Conservation (phyloP, 345 rosid species). For the Aquilaria malaccensis region DNA sequence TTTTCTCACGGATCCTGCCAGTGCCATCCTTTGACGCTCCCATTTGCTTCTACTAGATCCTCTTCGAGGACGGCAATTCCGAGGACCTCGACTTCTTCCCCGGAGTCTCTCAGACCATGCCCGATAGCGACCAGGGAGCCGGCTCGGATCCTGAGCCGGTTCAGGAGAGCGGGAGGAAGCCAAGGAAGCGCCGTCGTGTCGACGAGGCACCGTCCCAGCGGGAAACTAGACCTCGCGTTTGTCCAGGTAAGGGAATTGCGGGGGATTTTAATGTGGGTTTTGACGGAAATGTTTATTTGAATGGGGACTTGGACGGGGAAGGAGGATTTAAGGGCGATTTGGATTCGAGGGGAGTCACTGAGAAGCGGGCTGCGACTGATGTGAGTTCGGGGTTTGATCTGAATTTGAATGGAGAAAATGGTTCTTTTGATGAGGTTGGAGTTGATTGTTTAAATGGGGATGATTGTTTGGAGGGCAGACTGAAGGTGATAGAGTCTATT, state of each 20-base stretch:
- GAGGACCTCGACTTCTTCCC: constrained; percentile 50
- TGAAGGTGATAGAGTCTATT: constrained; percentile 36
- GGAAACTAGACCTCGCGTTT: constrained; percentile 8
- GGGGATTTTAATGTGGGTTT: constrained; percentile 19
- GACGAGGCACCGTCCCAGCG: constrained; percentile 22
- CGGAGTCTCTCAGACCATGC: constrained; percentile 33
- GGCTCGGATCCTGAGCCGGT: constrained; percentile 14
- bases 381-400: constrained; percentile 64
- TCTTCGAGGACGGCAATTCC: constrained; percentile 52
- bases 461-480: constrained; percentile 17
- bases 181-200: constrained; percentile 44
- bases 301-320: constrained; percentile 29
- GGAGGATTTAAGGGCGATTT: constrained; percentile 22
- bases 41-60: constrained; percentile 50
- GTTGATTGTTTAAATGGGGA: constrained; percentile 14
- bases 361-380: constrained; percentile 37
- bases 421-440: constrained; percentile 17
- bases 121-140: constrained; percentile 9
- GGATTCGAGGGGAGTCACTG: constrained; percentile 28
- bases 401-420: constrained; percentile 43
- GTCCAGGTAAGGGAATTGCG: constrained; percentile 26
- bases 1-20: constrained; percentile 38
- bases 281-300: constrained; percentile 35
- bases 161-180: constrained; percentile 31
- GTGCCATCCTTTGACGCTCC: constrained; percentile 53